Conservation (phyloP, 495 filamentous ascomycete species). For the Stereocaulon alpinum region DNA sequence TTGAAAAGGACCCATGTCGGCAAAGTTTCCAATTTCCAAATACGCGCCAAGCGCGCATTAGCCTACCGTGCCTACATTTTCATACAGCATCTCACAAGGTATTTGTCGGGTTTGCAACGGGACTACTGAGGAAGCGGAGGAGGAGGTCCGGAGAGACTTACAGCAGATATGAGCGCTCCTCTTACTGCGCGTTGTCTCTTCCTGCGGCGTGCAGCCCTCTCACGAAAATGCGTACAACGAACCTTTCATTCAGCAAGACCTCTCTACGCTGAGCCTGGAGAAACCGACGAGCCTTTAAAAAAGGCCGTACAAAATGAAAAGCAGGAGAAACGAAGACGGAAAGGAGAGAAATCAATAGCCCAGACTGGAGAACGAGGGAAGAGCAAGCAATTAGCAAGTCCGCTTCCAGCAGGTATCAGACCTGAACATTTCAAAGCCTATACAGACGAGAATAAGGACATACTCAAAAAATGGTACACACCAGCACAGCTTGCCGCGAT, state of each 20-base stretch:
- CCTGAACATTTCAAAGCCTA: constrained; percentile 51
- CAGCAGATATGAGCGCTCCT: constrained; percentile 9
- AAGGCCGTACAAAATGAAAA: constrained; percentile 11
- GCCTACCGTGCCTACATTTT: neutral
- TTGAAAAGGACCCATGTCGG: neutral
- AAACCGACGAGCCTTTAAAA: neutral
- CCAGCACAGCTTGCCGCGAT: constrained; percentile 74
- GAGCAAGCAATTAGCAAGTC: neutral
- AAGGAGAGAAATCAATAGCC: too few species aligned
- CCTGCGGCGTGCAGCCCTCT: neutral
- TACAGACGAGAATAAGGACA: constrained; percentile 53
- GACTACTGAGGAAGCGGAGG: neutral
- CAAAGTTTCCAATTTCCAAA: neutral
- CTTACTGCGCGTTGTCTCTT: constrained; percentile 8
- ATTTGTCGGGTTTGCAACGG: neutral
- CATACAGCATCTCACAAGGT: too few species aligned
- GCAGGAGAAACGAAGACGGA: too few species aligned
- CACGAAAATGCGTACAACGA: constrained; percentile 12
- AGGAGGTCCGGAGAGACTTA: neutral
- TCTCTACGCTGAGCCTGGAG: constrained; percentile 9
- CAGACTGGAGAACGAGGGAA: constrained; percentile 12
- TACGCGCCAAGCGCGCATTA: constrained; percentile 2
- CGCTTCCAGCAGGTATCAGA: constrained; percentile 10
- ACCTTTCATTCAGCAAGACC: constrained; percentile 12
- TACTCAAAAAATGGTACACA: constrained; percentile 58